phyloP scores from a whole-genome alignment of 2,329 filamentous ascomycete genomes.

The Epichloe gansuensis region DNA sequence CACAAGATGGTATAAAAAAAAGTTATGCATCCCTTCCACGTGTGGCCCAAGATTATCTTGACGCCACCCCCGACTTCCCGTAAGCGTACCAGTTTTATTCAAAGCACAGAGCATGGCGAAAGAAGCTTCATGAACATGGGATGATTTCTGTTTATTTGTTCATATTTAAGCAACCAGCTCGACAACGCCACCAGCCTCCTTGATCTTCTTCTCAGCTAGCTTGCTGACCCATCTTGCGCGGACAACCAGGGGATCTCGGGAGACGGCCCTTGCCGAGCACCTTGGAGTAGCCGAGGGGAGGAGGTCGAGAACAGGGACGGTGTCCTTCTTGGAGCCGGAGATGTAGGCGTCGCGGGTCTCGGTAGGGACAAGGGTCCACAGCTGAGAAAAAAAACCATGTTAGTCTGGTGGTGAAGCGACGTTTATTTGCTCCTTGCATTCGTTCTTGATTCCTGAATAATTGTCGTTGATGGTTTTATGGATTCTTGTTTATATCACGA shows the following conservation, averaged over 20 bases:
- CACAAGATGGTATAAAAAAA: constrained; percentile 5
- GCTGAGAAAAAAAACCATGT: constrained; percentile 36
- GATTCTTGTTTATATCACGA: too few relatives aligned
- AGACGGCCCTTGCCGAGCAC: constrained; percentile 96
- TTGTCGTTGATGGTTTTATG: too few relatives aligned
- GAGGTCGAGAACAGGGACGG: constrained; percentile 95
- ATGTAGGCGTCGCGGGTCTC: constrained; percentile 94
- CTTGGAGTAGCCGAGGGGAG: constrained; percentile 95
- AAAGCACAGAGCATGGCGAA: constrained; percentile 1
- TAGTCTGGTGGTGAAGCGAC: constrained; percentile 12
- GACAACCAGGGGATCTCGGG: constrained; percentile 81
- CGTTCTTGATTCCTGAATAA: neutral
- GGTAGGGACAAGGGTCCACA: constrained; percentile 86
- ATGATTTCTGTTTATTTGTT: neutral
- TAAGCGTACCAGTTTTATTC: neutral
- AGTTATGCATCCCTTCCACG: neutral
- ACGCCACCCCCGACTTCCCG: constrained; percentile 5
- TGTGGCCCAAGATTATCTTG: neutral
- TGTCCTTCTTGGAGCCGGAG: constrained; percentile 67
- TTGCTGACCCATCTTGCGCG: constrained; percentile 91
- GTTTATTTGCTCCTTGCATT: neutral
- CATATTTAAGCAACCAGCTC: constrained; percentile 73
- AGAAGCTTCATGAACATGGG: neutral
- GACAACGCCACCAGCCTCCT: constrained; percentile 88
- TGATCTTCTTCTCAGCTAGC: constrained; percentile 98